These are phyloP conservation scores for Thuidium tamariscinum DNA, from an alignment of 225 moss, liverwort and hornwort genomes.

Conservation along the genomic window DNA sequence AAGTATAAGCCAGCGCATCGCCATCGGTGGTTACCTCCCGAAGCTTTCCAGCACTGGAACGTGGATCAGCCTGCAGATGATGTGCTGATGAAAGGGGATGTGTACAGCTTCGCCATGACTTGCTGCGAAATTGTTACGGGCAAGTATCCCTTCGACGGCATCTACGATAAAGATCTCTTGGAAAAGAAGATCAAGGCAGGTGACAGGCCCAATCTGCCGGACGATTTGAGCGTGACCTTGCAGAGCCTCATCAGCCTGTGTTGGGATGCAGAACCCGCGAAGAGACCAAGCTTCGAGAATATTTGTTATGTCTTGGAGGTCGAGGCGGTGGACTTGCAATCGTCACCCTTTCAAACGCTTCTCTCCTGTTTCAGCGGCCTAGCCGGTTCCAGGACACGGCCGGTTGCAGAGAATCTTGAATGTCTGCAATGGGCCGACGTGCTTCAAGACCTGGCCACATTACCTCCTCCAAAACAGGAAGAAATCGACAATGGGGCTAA, in stretches of 20 bases:
- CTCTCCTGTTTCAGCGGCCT: not conserved
- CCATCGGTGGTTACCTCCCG: slow-evolving; percentile 14
- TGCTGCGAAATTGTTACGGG: slow-evolving; percentile 22
- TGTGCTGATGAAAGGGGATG: slow-evolving; percentile 1
- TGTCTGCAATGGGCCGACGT: not conserved
- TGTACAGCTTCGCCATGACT: slow-evolving; percentile 25
- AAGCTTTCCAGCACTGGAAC: not conserved
- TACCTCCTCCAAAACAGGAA: not conserved
- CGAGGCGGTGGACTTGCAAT: not conserved
- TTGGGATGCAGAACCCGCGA: not conserved
- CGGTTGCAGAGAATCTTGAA: not conserved
- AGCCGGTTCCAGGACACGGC: not conserved
- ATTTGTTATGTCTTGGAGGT: not conserved
- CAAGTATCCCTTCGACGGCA: slow-evolving; percentile 5
- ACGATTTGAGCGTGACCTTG: not conserved
- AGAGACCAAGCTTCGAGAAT: slow-evolving; percentile 10
- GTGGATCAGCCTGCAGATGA: not conserved
- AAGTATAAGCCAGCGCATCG: not conserved
- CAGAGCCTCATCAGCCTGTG: not conserved
- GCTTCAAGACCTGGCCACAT: not conserved
- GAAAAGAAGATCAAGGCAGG: not conserved
- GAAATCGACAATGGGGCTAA: not conserved
- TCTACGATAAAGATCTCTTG: not conserved
- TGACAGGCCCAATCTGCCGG: not conserved
- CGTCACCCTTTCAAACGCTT: not conserved